Base-by-base conservation (phyloP, 1,139 yeast genomes). In the Yamadazyma spencermartinsiae region DNA sequence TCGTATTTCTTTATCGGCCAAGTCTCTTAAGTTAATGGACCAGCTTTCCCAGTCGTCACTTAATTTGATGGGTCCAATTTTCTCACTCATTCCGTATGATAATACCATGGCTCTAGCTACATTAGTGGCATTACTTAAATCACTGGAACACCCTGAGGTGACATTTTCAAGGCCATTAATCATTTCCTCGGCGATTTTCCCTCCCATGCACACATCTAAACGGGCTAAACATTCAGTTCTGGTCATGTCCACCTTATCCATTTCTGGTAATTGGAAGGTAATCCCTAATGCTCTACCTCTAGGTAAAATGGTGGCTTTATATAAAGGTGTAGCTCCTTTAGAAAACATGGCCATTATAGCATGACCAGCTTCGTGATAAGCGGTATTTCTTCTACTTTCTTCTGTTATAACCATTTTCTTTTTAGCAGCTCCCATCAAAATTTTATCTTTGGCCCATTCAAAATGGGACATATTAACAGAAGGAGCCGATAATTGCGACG, bases 401-500 rank as follows among this genome's bases (percentile, higher is more conserved):
- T 92, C 97, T 18, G 98, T 90, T 65, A 92, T 79, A 36, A 92
- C 97, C 98, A 90, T 90, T 36, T 96, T 87, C 65, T 87, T 87
- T 61, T 95, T 85, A 48, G 96, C 99, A 25, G 98, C 98, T 38
- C 99, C 99, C 86, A 94, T 82, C 55, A 94, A 71, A 43, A 94
- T 92, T 67, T 92, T 92, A 62, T 92, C 99, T 63, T 94, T 94
- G 34, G 99, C 98, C 98, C 98, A 94, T 63, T 92, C 99, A 49
- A 92, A 82, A 63, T 94, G 98, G 34, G 65, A 60, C 96, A 88
- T 87, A 56, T 84, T 88, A 25, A 92, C 98, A 10, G 92, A 76
- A 23, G 89, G 79, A 0, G 98, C 98, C 52, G 87, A 85, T 55
- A 84, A 79, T 60, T 89, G 96, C 16, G 97, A 88, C 0, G 98